These are phyloP conservation scores for Cladophialophora yegresii DNA, from an alignment of 2,329 filamentous ascomycete species.

Conservation along the genomic window DNA sequence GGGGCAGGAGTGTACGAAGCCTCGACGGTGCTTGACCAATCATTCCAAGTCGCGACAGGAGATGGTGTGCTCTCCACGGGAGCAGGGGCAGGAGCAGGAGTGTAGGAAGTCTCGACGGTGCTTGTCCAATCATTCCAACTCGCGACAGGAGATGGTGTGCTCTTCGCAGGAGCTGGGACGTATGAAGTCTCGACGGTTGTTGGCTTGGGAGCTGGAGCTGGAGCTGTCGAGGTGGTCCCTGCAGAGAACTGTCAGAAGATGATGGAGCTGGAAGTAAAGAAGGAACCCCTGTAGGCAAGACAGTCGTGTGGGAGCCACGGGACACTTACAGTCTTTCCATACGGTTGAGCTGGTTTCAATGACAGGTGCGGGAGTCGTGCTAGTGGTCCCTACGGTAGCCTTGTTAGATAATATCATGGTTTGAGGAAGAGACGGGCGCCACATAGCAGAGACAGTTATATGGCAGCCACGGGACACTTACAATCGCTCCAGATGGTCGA, in stretches of 20 bases:
- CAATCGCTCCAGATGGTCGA: constrained; percentile 22
- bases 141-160: background rate
- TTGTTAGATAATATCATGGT: no score
- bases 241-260: constrained; percentile 14
- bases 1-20: constrained; percentile 1
- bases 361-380: background rate
- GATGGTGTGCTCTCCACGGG: background rate
- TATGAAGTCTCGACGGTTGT: background rate
- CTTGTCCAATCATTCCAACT: no score
- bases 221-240: constrained; percentile 17
- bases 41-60: no score
- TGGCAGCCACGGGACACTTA: background rate
- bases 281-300: background rate
- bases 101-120: background rate
- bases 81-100: constrained; percentile 11
- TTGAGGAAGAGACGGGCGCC: no score
- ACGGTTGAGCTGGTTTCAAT: constrained; percentile 1
- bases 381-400: background rate
- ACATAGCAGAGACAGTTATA: background rate
- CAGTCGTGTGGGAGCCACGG: background rate
- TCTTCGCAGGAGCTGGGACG: constrained; percentile 9
- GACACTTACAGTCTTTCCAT: constrained; percentile 18
- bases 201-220: constrained; percentile 22
- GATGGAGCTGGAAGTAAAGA: constrained; percentile 27
- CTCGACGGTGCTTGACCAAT: no score